Evolutionary conservation across 2,329 filamentous ascomycete genomes (phyloP).

Genomic region (Stemphylium vesicarium): DNA sequence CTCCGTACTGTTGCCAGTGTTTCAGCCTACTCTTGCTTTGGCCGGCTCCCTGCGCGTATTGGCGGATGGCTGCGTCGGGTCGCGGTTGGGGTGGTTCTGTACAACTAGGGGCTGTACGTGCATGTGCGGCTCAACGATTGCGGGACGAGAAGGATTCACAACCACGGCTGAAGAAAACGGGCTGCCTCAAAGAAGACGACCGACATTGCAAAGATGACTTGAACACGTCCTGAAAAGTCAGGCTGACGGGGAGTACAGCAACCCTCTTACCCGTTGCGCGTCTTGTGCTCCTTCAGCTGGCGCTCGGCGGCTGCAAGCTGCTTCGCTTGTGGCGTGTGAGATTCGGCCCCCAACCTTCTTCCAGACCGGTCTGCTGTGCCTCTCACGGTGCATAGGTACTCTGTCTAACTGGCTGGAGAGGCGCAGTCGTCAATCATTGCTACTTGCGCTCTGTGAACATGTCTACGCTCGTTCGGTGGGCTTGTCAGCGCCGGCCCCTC

Average conservation of each 20-base stretch:
- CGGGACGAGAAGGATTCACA: not conserved
- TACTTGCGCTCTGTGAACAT: constrained; percentile 6
- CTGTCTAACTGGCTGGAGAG: not conserved
- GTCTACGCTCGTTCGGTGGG: not conserved
- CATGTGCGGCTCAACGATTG: constrained; percentile 1
- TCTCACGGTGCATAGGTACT: not conserved
- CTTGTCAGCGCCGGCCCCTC: not conserved
- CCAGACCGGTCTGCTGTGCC: constrained; percentile 5
- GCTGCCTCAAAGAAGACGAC: not conserved
- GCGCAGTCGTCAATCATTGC: not conserved
- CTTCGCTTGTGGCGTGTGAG: constrained; percentile 13
- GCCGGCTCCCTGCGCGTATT: constrained; percentile 1
- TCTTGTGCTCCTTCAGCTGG: constrained; percentile 15
- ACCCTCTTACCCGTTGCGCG: not conserved
- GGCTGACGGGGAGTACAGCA: constrained; percentile 1
- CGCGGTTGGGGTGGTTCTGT: constrained; percentile 1
- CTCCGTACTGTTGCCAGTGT: constrained; percentile 14
- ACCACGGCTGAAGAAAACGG: not conserved
- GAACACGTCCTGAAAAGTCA: constrained; percentile 1
- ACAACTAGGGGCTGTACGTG: constrained; percentile 4
- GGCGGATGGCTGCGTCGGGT: constrained; percentile 5
- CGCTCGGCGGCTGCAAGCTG: constrained; percentile 11
- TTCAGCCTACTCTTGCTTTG: constrained; percentile 22
- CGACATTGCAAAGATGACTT: not conserved
- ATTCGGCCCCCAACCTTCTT: constrained; percentile 12